Conservation (phyloP, 2,329 filamentous ascomycete genomes). For the Penicillium janthinellum region DNA sequence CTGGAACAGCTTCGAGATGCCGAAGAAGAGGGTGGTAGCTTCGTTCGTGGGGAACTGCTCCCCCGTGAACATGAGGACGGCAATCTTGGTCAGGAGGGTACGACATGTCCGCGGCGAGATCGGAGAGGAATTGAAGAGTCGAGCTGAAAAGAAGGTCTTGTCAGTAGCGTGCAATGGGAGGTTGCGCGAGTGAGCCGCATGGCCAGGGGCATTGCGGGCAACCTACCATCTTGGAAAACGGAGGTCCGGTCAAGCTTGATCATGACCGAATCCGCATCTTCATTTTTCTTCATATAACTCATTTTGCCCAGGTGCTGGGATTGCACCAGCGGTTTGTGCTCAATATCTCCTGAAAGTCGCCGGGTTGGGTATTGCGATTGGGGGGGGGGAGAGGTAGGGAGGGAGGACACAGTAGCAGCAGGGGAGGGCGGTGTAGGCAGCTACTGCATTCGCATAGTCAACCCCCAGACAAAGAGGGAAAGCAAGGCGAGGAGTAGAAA, state of each 20-base stretch:
- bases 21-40: slow-evolving; percentile 97
- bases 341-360: slow-evolving; percentile 23
- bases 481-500: slow-evolving; percentile 1
- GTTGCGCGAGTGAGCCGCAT: slow-evolving; percentile 24
- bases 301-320: slow-evolving; percentile 54
- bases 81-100: slow-evolving; percentile 95
- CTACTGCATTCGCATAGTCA: slow-evolving; percentile 29
- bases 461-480: slow-evolving; percentile 10
- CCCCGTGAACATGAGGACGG: slow-evolving; percentile 91
- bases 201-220: slow-evolving; percentile 23
- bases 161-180: slow-evolving; percentile 16
- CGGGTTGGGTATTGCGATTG: slow-evolving; percentile 31
- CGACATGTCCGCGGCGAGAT: slow-evolving; percentile 97
- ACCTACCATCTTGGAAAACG: slow-evolving; percentile 95
- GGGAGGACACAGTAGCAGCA: slow-evolving; percentile 26
- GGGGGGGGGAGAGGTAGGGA: slow-evolving; percentile 13
- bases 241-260: slow-evolving; percentile 97
- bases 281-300: slow-evolving; percentile 99
- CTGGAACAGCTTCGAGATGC: slow-evolving; percentile 98
- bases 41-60: slow-evolving; percentile 97
- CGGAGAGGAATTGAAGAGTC: slow-evolving; percentile 95
- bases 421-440: slow-evolving; percentile 27
- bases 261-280: slow-evolving; percentile 90
- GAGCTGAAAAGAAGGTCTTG: slow-evolving; percentile 61
- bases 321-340: slow-evolving; percentile 33